Evolutionary conservation across 1,139 yeast genomes (phyloP).

Genomic region (Blastobotrys apis): DNA sequence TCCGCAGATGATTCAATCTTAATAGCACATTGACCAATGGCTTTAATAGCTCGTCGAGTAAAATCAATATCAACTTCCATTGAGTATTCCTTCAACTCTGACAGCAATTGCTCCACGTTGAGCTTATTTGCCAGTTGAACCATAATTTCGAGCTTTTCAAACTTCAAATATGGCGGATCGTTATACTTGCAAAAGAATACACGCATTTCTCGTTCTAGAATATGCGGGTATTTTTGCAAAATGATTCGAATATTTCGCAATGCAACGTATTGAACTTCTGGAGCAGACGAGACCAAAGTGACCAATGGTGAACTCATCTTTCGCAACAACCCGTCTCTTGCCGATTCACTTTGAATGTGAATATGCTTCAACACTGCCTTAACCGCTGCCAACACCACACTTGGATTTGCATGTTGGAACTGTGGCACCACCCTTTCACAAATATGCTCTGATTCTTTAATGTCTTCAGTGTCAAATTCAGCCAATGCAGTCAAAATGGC

Average conservation of each 20-base stretch:
- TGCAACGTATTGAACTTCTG: conserved; percentile 95
- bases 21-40: conserved; percentile 86
- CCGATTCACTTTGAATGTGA: conserved; percentile 46
- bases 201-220: conserved; percentile 74
- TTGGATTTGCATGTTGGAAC: conserved; percentile 94
- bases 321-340: conserved; percentile 48
- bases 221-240: conserved; percentile 79
- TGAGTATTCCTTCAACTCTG: conserved; percentile 86
- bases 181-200: conserved; percentile 92
- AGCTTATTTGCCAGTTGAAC: conserved; percentile 72
- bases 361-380: conserved; percentile 76
- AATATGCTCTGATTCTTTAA: conserved; percentile 74
- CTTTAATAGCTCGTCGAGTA: conserved; percentile 74
- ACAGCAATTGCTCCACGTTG: conserved; percentile 65
- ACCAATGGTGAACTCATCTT: conserved; percentile 91
- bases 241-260: conserved; percentile 86
- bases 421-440: conserved; percentile 92
- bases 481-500: conserved; percentile 79
- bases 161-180: conserved; percentile 88
- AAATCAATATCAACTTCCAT: conserved; percentile 92
- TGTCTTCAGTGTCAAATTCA: conserved; percentile 53
- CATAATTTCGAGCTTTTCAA: conserved; percentile 89
- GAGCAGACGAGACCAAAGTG: conserved; percentile 78
- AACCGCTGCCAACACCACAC: conserved; percentile 85
- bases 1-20: conserved; percentile 57